phyloP scores from a whole-genome alignment of 2,329 filamentous ascomycete species.

The Colletotrichum falcatum region DNA sequence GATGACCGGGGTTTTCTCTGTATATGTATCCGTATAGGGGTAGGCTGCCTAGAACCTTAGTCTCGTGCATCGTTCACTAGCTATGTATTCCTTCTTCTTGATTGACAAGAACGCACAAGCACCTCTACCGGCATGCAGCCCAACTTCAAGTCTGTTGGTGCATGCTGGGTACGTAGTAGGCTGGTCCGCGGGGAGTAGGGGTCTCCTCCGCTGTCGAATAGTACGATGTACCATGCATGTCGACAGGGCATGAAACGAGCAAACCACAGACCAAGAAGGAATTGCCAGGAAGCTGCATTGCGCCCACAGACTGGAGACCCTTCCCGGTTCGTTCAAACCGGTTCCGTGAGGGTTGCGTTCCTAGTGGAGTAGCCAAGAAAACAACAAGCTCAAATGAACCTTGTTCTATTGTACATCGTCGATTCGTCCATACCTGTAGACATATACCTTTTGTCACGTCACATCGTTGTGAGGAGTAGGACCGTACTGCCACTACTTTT shows the following conservation, averaged over 20 bases:
- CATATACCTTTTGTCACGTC: background rate
- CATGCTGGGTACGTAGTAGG: too few species aligned
- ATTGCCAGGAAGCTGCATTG: background rate
- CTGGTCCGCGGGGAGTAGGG: too few species aligned
- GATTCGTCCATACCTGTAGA: too few species aligned
- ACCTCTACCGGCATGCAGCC: too few species aligned
- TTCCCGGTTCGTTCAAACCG: background rate
- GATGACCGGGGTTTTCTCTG: background rate
- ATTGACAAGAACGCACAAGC: background rate
- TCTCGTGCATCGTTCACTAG: background rate
- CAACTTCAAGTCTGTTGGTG: too few species aligned
- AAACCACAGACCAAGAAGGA: background rate
- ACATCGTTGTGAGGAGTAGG: background rate
- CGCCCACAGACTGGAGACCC: conserved; percentile 3
- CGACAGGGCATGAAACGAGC: background rate
- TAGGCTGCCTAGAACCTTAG: background rate
- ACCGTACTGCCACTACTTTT: background rate
- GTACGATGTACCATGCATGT: too few species aligned
- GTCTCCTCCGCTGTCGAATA: background rate
- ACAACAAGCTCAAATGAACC: background rate
- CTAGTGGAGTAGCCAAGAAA: background rate
- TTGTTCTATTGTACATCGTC: too few species aligned
- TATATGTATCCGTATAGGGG: background rate
- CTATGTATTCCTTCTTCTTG: background rate
- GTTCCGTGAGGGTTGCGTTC: background rate